Evolutionary conservation across 139 green algal genomes (phyloP), one percentile per base, ranked within the genome.

Genomic region (Auxenochlorella pyrenoidosa): DNA sequence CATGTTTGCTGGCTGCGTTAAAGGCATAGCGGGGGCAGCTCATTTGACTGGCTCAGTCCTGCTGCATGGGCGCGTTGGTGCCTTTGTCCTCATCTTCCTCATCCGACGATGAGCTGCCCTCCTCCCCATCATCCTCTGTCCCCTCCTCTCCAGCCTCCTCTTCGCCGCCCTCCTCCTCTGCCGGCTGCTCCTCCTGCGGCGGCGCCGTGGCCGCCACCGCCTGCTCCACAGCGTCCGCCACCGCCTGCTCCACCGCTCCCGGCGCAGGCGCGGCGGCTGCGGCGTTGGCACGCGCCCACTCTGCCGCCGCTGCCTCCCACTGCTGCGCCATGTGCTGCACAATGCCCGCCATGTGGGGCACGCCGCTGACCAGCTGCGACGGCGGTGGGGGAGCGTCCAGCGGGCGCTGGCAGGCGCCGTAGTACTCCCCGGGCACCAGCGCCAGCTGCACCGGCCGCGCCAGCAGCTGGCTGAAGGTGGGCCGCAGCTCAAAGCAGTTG

Each of bases 401-500:
- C 10, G 44, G 28, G 40, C 90, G 76, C 66, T 36, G 83, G 63
- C 40, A 86, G 88, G 80, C 81, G n/a, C 71, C 70, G 15, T 86
- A 87, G 30, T 82, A 73, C 87, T 94, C 89, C 19, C 78, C 73
- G 38, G 93, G 92, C 72, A 95, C 91, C 79, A 98, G 90, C 59
- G 91, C 90, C 51, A 99, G 93, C 89, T 97, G 88, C 40, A 91
- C 94, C 26, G 97, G 97, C 28, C 96, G 90, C 34, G 83, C 85
- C 84, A 97, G 85, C 88, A 99, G 91, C 87, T 95, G 94, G 85
- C 80, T 79, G 86, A 99, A 98, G 4, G 95, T 93, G 8, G 96
- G 97, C 81, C 92, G 91, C 86, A 99, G 93, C 94, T 99, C 97
- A 85, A 95, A 97, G 93, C 97, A 99, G 86, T 99, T 95, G 40